Conservation (phyloP, 768 basidiomycete genomes). For the Strobilomyces echinocephalus region DNA sequence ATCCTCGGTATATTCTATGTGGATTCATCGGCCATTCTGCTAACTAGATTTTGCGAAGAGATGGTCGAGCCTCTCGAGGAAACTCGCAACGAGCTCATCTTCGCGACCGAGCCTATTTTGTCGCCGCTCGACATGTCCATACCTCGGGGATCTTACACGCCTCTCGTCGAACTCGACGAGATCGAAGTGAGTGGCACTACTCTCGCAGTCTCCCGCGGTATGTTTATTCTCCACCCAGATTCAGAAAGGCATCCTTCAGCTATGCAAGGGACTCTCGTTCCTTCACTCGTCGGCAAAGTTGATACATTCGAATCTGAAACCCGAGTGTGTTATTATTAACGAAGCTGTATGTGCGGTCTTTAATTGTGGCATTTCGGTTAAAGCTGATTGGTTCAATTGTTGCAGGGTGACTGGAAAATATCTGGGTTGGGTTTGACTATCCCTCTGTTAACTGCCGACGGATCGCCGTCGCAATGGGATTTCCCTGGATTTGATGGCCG, state of each 20-base stretch:
- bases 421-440: conserved; percentile 87
- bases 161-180: conserved; percentile 86
- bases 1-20: conserved; percentile 60
- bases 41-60: conserved; percentile 44
- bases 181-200: conserved; percentile 63
- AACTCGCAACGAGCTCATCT: conserved; percentile 80
- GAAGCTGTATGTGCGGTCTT: conserved; percentile 55
- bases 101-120: conserved; percentile 88
- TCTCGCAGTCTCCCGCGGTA: not conserved
- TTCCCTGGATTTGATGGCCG: conserved; percentile 85
- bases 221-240: conserved; percentile 47
- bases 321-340: conserved; percentile 87
- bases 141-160: conserved; percentile 51
- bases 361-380: not conserved
- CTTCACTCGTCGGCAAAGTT: conserved; percentile 87
- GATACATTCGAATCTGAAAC: conserved; percentile 87
- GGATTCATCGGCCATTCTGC: not conserved
- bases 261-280: conserved; percentile 87
- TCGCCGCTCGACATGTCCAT: conserved; percentile 80
- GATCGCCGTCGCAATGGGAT: conserved; percentile 78
- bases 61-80: conserved; percentile 98
- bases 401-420: conserved; percentile 96
- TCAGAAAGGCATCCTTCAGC: conserved; percentile 92
- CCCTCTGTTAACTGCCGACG: conserved; percentile 61
- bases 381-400: not conserved